Base-by-base conservation (phyloP, 1,284 basidiomycete species). In the Prillingera fragicola region DNA sequence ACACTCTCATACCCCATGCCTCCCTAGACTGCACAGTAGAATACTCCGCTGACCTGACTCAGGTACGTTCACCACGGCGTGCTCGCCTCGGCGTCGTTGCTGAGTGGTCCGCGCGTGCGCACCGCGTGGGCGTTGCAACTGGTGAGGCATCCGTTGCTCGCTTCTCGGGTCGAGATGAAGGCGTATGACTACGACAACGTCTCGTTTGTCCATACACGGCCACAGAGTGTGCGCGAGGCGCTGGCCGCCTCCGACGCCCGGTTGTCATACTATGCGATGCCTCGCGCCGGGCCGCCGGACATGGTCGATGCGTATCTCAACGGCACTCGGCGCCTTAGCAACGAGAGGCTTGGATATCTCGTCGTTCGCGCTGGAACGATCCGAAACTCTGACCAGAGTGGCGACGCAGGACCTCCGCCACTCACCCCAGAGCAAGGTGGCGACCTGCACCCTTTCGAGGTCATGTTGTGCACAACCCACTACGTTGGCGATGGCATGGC, bases 401-500 rank as follows among this genome's bases (percentile, higher is more conserved):
- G 27, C 12, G 29, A 29, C 1, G 40, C 41, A 13, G 29, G 27
- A 10, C 36, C 35, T 27, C 14, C 41, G 7, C 18, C 8, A 23
- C 22, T 18, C 12, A 5, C 17, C 10, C n/a, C 35, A 28, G 19
- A 18, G 17, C 33, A 5, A 5, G 33, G 24, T 23, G 35, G 41
- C 13, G 33, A 45, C 18, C 23, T 33, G 12, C 22, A 13, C 8
- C 12, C 7, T 6, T 27, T 12, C 10, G 41, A 84, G 58, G 62
- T 83, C 38, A 65, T 84, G 38, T 75, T 87, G 24, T 80, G 80
- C 56, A 80, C 82, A 4, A 77, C 82, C 9, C 84, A 86, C 57
- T 86, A 80, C 63, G 63, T 86, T 29, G 84, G 83, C 8, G 85
- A 87, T 60, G 84, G 83, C 21, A 84, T 85, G 79, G 83, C 84